A percentile compares a stretch with the other conserved stretches of the same genome.
These are phyloP conservation scores for Crotalaria pallida DNA, from an alignment of 306 rosid species.

Conservation along the genomic window DNA sequence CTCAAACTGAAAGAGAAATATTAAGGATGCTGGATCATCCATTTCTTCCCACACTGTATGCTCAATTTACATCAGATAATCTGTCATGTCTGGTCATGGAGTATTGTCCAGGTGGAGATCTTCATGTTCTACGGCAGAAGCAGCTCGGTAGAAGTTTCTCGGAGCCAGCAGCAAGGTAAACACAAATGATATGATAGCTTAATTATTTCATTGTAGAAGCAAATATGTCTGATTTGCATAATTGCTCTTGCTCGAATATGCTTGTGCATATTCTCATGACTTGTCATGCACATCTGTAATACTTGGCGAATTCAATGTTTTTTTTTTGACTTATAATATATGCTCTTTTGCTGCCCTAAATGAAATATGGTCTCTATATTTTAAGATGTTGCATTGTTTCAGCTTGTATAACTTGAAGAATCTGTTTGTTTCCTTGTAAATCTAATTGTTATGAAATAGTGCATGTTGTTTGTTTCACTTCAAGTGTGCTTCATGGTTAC, in stretches of 20 bases:
- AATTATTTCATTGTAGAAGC: neutral
- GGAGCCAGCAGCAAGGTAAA: slow-evolving; percentile 92
- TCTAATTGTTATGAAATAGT: slow-evolving; percentile 5
- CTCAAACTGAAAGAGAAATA: slow-evolving; percentile 95
- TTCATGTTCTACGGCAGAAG: slow-evolving; percentile 92
- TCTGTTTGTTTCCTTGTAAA: neutral
- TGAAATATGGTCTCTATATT: slow-evolving; percentile 1
- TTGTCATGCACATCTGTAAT: neutral
- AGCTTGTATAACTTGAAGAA: slow-evolving; percentile 3
- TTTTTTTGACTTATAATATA: neutral
- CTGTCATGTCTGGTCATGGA: slow-evolving; percentile 96
- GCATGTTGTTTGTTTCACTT: slow-evolving; percentile 10
- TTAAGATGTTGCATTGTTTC: slow-evolving; percentile 7
- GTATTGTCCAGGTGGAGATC: slow-evolving; percentile 99
- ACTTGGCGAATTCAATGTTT: neutral
- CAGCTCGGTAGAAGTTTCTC: slow-evolving; percentile 70
- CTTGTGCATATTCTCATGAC: slow-evolving; percentile 9
- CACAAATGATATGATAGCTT: neutral
- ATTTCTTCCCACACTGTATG: slow-evolving; percentile 88
- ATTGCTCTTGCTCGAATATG: neutral
- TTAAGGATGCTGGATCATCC: slow-evolving; percentile 95
- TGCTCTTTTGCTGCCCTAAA: slow-evolving; percentile 1
- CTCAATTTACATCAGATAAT: slow-evolving; percentile 86
- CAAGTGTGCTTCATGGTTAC: slow-evolving; percentile 4
- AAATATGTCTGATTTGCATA: neutral